Base-by-base conservation (phyloP, 2,329 filamentous ascomycete genomes). In the Aureobasidium mangrovei region DNA sequence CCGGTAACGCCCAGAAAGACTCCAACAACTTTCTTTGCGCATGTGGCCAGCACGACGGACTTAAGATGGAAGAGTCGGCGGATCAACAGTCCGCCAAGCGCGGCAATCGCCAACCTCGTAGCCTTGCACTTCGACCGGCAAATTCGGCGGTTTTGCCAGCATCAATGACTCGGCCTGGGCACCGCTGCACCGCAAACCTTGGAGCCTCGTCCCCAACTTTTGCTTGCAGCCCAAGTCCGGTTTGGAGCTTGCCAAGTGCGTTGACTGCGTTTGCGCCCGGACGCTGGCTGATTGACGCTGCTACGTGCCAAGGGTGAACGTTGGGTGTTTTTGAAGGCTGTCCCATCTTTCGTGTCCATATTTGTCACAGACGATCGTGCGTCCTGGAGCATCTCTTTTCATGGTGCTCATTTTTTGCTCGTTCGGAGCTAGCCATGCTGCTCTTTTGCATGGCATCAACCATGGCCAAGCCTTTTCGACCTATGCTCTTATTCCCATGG, bases 351-450 rank as follows among this genome's bases (percentile, higher is more conserved):
- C 33, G 12, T 38, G 32, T 44, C 24, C 49, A 53, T 53, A 53
- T 53, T 53, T 53, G 49, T 53, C 49, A 53, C 39, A 18, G 40
- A 29, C 40, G 49, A 53, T 53, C 49, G 40, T 52, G 48, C 48
- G 28, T 26, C 12, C 42, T 7, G 46, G 31, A 33, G 28, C 38
- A 41, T 33, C n/a, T 51, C 18, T 6, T 35, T 35, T 35, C 32
- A 7, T 49, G 46, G 40, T 49, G 46, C 40, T 27, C 46, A 40
- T 7, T 40, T 40, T 28, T 32, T 6, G 28, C 27, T 32, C 35
- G 46, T 29, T 40, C 35, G 46, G 28, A 29, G 46, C 46, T 49
- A 26, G 7, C 35, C 46, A 32, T n/a, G 7, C 28, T 49, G 28
- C 12, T 40, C 18, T 24, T 49, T 28, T 36, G 46, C 31, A 49